phyloP scores from a whole-genome alignment of 2,329 filamentous ascomycete species.

The Calycina herbarum region DNA sequence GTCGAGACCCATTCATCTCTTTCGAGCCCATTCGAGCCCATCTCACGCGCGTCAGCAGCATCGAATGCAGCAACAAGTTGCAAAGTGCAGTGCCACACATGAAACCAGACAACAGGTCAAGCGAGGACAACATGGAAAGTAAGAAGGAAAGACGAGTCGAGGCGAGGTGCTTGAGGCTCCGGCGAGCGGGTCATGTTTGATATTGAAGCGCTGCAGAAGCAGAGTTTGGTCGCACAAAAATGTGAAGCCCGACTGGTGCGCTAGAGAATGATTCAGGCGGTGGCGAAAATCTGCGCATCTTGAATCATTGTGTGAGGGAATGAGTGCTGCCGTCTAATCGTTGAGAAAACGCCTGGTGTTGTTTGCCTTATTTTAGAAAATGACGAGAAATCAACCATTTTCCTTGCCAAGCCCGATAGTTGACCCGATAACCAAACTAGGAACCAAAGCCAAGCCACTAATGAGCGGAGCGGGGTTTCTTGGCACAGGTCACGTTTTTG shows the following conservation, averaged over 20 bases:
- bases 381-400: background rate
- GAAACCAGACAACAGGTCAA: no score
- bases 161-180: constrained; percentile 4
- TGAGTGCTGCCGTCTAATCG: background rate
- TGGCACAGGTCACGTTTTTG: background rate
- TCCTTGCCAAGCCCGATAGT: background rate
- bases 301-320: background rate
- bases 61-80: background rate
- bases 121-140: background rate
- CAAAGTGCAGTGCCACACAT: background rate
- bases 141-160: background rate
- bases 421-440: background rate
- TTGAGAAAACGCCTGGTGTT: background rate
- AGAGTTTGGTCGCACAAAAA: constrained; percentile 1
- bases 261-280: background rate
- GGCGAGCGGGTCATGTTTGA: background rate
- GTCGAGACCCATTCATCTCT: no score
- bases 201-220: background rate
- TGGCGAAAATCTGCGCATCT: background rate
- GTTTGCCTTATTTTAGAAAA: background rate
- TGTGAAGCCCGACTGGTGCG: constrained; percentile 1
- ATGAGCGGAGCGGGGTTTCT: background rate
- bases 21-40: background rate
- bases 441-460: background rate
- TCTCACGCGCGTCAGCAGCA: background rate